These are phyloP conservation scores for Leptosphaerulina australis DNA, from an alignment of 2,329 filamentous ascomycete species.

Conservation along the genomic window DNA sequence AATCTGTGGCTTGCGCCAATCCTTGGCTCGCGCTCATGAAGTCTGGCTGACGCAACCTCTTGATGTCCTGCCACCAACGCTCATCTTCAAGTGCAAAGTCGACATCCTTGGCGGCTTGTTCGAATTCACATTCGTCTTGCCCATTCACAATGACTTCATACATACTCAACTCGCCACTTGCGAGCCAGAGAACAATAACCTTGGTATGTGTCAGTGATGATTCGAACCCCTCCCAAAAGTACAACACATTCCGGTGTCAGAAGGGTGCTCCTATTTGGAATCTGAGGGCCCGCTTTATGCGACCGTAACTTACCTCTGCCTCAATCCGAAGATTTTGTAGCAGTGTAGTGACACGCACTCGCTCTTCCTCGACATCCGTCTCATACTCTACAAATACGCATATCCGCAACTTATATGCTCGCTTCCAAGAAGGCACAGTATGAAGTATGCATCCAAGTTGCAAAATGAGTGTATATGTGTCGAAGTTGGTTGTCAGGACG, in stretches of 20 bases:
- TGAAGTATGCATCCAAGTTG: conserved; percentile 84
- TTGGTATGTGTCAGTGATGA: neutral
- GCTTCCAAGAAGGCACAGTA: conserved; percentile 81
- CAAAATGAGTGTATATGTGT: conserved; percentile 86
- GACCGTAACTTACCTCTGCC: conserved; percentile 58
- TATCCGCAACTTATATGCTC: conserved; percentile 73
- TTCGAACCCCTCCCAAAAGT: neutral
- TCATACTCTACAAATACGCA: conserved; percentile 91
- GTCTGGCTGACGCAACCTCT: conserved; percentile 53
- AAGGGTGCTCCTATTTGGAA: too few relatives aligned
- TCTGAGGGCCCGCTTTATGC: neutral
- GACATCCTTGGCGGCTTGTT: conserved; percentile 65
- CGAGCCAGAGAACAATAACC: conserved; percentile 79
- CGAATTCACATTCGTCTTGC: conserved; percentile 55
- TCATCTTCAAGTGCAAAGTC: conserved; percentile 71
- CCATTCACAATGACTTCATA: conserved; percentile 82
- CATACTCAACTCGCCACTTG: conserved; percentile 71
- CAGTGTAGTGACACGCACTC: conserved; percentile 71
- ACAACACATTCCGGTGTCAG: too few relatives aligned
- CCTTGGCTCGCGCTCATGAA: conserved; percentile 51
- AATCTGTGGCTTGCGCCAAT: conserved; percentile 52
- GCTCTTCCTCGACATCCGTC: conserved; percentile 79
- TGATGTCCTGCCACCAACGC: conserved; percentile 82
- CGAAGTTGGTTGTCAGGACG: conserved; percentile 85
- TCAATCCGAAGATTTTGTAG: conserved; percentile 83